Base-by-base conservation (phyloP, 2,329 filamentous ascomycete genomes). In the Cercospora brassicicola region DNA sequence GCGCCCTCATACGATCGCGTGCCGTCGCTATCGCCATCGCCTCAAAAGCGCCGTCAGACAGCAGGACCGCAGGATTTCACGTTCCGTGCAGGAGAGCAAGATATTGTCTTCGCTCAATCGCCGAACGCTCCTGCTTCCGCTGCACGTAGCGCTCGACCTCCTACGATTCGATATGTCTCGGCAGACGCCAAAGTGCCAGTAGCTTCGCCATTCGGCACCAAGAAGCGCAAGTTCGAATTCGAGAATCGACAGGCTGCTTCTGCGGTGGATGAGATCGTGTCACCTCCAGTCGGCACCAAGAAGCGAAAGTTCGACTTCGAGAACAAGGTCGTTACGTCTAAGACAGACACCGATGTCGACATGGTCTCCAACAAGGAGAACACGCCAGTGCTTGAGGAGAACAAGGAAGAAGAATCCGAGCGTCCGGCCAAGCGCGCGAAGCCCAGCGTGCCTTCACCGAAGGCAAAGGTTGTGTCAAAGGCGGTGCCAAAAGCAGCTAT, bases 161-260 rank as follows among this genome's bases (percentile, higher is more conserved):
- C 81, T 31, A 78, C 81, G 64, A 83, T 84, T 23, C 78, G 82
- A 45, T 80, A 80, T 73, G 82, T 83, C 69, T 79, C 82, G 64
- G 78, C 78, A 13, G 76, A 78, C 70, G 78, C 70, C 18, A 48
- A 57, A 18, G 23, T 59, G 3, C 48, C 63, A 15, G 67, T 69
- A 71, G 66, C 67, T 28, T 62, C 72, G 30, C 69, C 64, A 6
- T 68, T 63, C 10, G 75, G 74, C 18, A 76, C 71, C 64, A 83
- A 81, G 74, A 84, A 84, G 76, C 79, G 82, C 67, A 84, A 83
- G 73, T 77, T 82, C 70, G 72, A 75, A 13, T 72, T 77, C 61
- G 76, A 78, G 70, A 76, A 77, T 64, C 62, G 57, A 18, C 48
- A 55, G 13, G 67, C 64, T n/a, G 62, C 64, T n/a, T 53, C 57